These are phyloP conservation scores for Halophytophthora batemanensis DNA, from an alignment of 352 stramenopile species.

Conservation along the genomic window DNA sequence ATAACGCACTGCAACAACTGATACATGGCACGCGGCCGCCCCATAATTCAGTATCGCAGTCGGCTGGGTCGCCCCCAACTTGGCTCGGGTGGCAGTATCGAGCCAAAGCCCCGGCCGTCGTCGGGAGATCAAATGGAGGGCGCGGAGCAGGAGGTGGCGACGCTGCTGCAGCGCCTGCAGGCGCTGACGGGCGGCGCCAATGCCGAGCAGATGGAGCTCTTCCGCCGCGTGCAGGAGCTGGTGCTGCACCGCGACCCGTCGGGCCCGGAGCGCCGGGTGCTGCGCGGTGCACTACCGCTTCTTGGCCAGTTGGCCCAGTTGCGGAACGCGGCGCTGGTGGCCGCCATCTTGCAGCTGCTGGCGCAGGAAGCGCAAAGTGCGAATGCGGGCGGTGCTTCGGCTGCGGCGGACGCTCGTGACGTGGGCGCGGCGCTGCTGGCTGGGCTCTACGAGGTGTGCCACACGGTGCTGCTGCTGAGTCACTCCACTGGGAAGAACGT, in stretches of 20 bases:
- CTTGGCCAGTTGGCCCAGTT: conserved; percentile 49
- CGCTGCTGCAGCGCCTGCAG: conserved; percentile 53
- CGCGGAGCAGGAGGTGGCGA: conserved; percentile 41
- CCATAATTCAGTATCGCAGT: too few relatives aligned
- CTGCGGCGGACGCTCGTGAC: conserved; percentile 1
- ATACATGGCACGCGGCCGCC: too few relatives aligned
- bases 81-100: neutral
- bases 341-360: conserved; percentile 52
- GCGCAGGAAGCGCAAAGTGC: conserved; percentile 13
- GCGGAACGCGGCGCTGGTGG: conserved; percentile 58
- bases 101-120: neutral
- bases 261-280: conserved; percentile 28
- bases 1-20: too few relatives aligned
- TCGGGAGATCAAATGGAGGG: conserved; percentile 19
- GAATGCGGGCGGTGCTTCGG: neutral
- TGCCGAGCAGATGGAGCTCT: conserved; percentile 52
- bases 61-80: too few relatives aligned
- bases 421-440: conserved; percentile 26
- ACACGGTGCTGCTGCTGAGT: conserved; percentile 63
- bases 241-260: conserved; percentile 56
- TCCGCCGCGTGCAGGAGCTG: conserved; percentile 64
- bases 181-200: conserved; percentile 25
- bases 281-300: conserved; percentile 40
- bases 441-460: conserved; percentile 49
- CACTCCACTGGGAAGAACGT: conserved; percentile 78